Conservation (phyloP, 139 green algal genomes). For the Chlamydomonas urium region DNA sequence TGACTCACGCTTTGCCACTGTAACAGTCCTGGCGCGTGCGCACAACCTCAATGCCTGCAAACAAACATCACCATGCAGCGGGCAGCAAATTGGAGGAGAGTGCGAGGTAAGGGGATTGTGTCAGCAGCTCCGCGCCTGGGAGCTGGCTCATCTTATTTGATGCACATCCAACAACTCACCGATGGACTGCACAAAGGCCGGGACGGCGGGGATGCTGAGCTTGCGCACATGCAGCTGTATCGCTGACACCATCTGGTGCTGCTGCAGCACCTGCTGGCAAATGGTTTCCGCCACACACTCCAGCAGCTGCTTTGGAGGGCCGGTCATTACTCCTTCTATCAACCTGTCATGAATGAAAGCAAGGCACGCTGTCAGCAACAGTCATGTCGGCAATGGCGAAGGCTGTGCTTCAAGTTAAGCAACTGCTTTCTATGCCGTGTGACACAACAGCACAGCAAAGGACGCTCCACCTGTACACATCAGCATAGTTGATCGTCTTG, state of each 20-base stretch:
- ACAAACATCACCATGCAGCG: no score
- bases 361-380: neutral
- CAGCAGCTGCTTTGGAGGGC: slow-evolving; percentile 5
- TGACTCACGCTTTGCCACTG: no score
- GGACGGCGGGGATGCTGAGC: slow-evolving; percentile 3
- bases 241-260: neutral
- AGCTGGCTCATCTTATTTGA: no score
- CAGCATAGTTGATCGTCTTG: slow-evolving; percentile 14
- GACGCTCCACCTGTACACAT: neutral
- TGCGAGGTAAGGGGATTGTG: no score
- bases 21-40: no score
- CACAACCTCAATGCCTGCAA: no score
- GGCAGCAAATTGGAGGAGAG: no score
- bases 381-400: neutral
- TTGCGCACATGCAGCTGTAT: slow-evolving; percentile 2
- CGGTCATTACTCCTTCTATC: neutral
- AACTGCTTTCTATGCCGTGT: neutral
- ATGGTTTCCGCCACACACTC: slow-evolving; percentile 10
- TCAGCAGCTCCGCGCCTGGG: no score
- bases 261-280: slow-evolving; percentile 8
- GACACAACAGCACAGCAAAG: neutral
- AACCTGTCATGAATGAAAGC: neutral
- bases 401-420: neutral
- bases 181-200: slow-evolving; percentile 8
- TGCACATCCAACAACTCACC: no score